A percentile compares a stretch with the other conserved stretches of the same genome.
phyloP scores from a whole-genome alignment of 225 moss, liverwort and hornwort species.

The Pseudoscleropodium purum region DNA sequence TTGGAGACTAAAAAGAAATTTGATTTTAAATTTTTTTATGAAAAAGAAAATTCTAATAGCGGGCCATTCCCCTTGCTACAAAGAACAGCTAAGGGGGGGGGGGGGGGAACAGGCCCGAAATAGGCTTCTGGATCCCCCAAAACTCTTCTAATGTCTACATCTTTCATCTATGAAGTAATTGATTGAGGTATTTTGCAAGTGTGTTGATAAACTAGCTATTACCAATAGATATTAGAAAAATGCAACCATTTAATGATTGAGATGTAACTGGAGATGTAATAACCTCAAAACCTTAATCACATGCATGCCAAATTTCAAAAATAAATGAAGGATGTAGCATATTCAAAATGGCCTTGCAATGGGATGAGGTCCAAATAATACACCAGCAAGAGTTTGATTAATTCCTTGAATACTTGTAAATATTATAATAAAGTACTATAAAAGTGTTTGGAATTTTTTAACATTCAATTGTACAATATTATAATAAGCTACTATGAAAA shows the following conservation, averaged over 20 bases:
- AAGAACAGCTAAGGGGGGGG: too few relatives aligned
- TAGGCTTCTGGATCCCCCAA: too few relatives aligned
- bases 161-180: neutral
- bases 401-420: neutral
- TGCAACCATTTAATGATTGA: neutral
- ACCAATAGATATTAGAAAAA: neutral
- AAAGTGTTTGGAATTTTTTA: neutral
- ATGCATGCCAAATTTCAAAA: neutral
- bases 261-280: neutral
- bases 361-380: accelerated
- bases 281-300: neutral
- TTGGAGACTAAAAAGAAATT: too few relatives aligned
- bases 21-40: too few relatives aligned
- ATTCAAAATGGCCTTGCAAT: neutral
- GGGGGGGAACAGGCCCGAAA: too few relatives aligned
- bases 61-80: too few relatives aligned
- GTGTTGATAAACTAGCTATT: neutral
- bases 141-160: too few relatives aligned
- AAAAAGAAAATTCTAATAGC: too few relatives aligned
- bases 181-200: neutral
- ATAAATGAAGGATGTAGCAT: too few relatives aligned
- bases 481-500: neutral
- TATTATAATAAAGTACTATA: neutral
- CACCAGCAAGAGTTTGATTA: neutral
- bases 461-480: neutral